A percentile compares a stretch with the other conserved stretches of the same genome.
Conservation (phyloP, 257 asterid species). For the Salvia rosmarinus region DNA sequence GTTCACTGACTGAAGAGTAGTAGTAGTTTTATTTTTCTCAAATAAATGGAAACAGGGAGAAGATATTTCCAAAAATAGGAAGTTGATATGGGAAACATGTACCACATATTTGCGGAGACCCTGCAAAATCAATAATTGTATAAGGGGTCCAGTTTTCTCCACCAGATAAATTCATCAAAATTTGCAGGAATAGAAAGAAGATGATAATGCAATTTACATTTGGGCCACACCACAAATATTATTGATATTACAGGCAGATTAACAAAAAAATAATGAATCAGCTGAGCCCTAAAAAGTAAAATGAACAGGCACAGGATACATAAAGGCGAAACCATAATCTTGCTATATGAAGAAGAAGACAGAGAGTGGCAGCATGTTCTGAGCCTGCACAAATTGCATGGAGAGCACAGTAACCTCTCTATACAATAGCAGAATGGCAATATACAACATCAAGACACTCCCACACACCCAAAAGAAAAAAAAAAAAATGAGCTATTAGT, state of each 20-base stretch:
- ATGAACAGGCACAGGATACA: not conserved
- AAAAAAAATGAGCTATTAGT: not conserved
- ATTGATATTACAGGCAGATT: not conserved
- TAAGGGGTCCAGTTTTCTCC: not conserved
- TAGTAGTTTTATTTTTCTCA: too few species aligned
- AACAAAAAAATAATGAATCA: not conserved
- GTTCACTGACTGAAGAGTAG: too few species aligned
- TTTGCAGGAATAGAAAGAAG: not conserved
- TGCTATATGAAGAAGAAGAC: slow-evolving; percentile 4
- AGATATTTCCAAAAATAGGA: not conserved
- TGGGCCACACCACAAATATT: not conserved
- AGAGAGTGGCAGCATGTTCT: slow-evolving; percentile 20
- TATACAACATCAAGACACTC: slow-evolving; percentile 26
- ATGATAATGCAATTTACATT: not conserved
- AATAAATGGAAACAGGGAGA: too few species aligned
- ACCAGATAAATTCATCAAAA: not conserved
- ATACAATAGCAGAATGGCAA: slow-evolving; percentile 19
- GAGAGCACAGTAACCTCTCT: slow-evolving; percentile 1
- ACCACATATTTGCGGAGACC: not conserved
- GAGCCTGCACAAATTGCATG: slow-evolving; percentile 12
- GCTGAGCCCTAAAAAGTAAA: not conserved
- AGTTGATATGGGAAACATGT: not conserved
- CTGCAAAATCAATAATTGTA: not conserved
- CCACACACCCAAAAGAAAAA: not conserved
- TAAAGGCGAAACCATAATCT: not conserved